These are phyloP conservation scores for Schizopora paradoxa DNA, from an alignment of 1,284 basidiomycete genomes.

Conservation along the genomic window DNA sequence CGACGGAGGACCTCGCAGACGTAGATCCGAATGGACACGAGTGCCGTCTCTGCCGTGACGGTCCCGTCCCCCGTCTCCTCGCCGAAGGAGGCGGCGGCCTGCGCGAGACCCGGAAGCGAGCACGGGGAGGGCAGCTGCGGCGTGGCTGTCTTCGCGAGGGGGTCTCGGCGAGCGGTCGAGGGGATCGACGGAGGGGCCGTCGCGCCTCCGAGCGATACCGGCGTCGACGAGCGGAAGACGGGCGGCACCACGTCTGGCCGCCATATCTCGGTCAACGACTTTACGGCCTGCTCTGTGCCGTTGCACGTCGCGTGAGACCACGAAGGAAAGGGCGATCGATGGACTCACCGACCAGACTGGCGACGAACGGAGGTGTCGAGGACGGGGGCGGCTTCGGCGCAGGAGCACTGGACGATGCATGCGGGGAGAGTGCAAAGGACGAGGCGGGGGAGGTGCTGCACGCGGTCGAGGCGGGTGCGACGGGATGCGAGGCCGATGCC, in stretches of 20 bases:
- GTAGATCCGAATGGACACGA: slow-evolving; percentile 60
- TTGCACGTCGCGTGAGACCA: no score
- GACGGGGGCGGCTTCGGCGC: slow-evolving; percentile 32
- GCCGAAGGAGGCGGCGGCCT: slow-evolving; percentile 33
- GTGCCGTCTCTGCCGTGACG: slow-evolving; percentile 27
- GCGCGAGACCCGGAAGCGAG: slow-evolving; percentile 19
- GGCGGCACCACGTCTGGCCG: slow-evolving; percentile 60
- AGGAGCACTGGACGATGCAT: slow-evolving; percentile 36
- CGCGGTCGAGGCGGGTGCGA: slow-evolving; percentile 57
- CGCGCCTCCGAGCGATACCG: slow-evolving; percentile 26
- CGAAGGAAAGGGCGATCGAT: no score
- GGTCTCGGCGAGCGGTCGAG: slow-evolving; percentile 19
- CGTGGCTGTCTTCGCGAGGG: slow-evolving; percentile 20
- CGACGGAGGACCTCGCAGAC: slow-evolving; percentile 74
- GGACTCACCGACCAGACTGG: slow-evolving; percentile 61
- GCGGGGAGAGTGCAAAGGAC: slow-evolving; percentile 28
- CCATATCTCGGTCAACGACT: slow-evolving; percentile 69
- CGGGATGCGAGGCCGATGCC: no score
- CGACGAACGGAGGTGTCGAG: slow-evolving; percentile 59
- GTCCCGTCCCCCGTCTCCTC: slow-evolving; percentile 21
- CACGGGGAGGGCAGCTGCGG: slow-evolving; percentile 44
- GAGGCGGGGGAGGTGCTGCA: slow-evolving; percentile 41
- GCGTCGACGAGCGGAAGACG: slow-evolving; percentile 45
- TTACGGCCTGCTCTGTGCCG: slow-evolving; percentile 72
- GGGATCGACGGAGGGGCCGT: slow-evolving; percentile 20